Percentiles rank a stretch among this genome's conserved stretches.
Conservation (phyloP, 805 yeast genomes). For the Saturnispora besseyi region DNA sequence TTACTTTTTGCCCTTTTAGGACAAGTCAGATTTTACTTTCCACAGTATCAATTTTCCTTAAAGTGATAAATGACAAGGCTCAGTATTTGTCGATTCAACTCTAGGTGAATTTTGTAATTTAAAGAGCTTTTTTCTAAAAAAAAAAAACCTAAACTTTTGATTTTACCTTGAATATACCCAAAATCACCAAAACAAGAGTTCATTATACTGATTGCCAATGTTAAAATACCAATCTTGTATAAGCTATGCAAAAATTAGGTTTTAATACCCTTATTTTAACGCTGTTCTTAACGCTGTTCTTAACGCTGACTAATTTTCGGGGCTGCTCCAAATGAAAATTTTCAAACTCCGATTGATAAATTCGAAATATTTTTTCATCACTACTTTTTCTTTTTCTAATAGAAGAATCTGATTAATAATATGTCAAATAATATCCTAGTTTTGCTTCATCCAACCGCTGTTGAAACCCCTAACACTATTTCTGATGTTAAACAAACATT, state of each 20-base stretch:
- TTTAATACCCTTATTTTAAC: too few species aligned
- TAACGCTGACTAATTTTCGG: slow-evolving; percentile 1
- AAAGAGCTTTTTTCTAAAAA: too few species aligned
- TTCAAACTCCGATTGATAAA: background rate
- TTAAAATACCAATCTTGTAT: too few species aligned
- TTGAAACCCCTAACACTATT: slow-evolving; percentile 43
- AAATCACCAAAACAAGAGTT: too few species aligned
- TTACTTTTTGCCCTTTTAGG: slow-evolving; percentile 12
- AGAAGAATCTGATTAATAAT: background rate
- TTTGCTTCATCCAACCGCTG: slow-evolving; percentile 59
- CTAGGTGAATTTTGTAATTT: background rate
- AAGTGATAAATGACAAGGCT: background rate
- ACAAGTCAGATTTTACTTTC: background rate
- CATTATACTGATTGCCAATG: too few species aligned
- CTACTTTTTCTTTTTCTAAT: background rate
- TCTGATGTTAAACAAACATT: slow-evolving; percentile 31
- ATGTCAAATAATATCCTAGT: slow-evolving; percentile 28
- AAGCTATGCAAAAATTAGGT: too few species aligned
- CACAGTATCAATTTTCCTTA: background rate
- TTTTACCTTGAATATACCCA: too few species aligned
- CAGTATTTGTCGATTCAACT: background rate
- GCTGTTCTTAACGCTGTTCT: too few species aligned
- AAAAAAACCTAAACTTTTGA: too few species aligned
- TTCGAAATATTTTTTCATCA: background rate
- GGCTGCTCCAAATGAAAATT: background rate